Conservation (phyloP, 1,139 yeast species). For the Sugiyamaella pinicola region DNA sequence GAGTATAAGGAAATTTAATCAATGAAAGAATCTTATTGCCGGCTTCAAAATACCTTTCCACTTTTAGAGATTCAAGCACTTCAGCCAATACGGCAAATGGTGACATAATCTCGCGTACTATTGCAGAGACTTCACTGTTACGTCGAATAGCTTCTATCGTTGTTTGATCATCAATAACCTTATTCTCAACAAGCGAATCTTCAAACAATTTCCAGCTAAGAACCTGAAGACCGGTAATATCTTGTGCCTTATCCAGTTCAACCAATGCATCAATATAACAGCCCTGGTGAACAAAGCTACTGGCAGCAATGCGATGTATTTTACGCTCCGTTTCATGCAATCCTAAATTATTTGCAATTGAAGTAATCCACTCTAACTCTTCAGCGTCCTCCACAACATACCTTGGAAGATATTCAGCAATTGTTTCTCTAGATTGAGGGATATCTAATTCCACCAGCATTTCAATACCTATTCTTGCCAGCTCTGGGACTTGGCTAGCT, state of each 20-base stretch:
- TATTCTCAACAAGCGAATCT: slow-evolving; percentile 56
- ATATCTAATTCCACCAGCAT: slow-evolving; percentile 30
- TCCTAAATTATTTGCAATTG: slow-evolving; percentile 52
- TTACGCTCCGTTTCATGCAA: slow-evolving; percentile 32
- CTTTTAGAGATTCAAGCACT: slow-evolving; percentile 45
- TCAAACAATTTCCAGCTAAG: slow-evolving; percentile 59
- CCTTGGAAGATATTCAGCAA: slow-evolving; percentile 64
- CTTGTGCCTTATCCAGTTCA: slow-evolving; percentile 68
- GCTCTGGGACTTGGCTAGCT: slow-evolving; percentile 17
- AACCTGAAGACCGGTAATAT: slow-evolving; percentile 47
- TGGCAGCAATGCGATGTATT: slow-evolving; percentile 33
- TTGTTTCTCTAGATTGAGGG: slow-evolving; percentile 47
- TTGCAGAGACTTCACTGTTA: slow-evolving; percentile 47
- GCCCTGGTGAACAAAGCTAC: slow-evolving; percentile 34
- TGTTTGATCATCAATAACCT: slow-evolving; percentile 29
- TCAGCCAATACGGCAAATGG: slow-evolving; percentile 71
- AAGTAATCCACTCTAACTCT: slow-evolving; percentile 79
- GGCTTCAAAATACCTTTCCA: slow-evolving; percentile 39
- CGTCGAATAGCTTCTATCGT: slow-evolving; percentile 38
- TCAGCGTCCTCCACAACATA: slow-evolving; percentile 60
- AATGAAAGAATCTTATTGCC: slow-evolving; percentile 52
- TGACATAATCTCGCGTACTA: slow-evolving; percentile 65
- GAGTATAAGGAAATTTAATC: slow-evolving; percentile 66
- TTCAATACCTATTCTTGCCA: slow-evolving; percentile 33
- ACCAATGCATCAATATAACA: slow-evolving; percentile 63